Evolutionary conservation across 2,329 filamentous ascomycete species (phyloP), one percentile per base, ranked within the genome.

Genomic region (Nemania serpens): DNA sequence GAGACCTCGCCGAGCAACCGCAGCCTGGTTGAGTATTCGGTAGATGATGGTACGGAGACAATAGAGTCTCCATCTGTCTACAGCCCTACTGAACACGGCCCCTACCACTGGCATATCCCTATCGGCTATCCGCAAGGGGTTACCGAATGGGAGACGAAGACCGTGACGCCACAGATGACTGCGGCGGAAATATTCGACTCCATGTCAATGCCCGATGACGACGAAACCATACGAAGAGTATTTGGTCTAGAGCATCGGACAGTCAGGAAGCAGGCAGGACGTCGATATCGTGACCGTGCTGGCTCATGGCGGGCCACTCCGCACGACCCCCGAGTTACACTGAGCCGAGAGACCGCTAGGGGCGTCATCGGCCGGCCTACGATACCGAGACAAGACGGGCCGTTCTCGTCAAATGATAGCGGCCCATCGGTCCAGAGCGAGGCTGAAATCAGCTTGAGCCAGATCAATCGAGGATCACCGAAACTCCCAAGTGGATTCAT

Each of bases 301-400:
- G 79, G 80, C 4, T 73, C 81, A 3, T 82, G 77, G 76, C 74
- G 81, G 61, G 76, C 78, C 5, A 66, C 74, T 1, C 65, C 70
- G 18, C 72, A 68, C 55, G 79, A 80, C 58, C 76, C 78, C 0
- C 73, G 77, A 2, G 74, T 78, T 22, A 78, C 76, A 20, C 68
- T 80, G 22, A 80, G 75, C 56, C 73, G 75, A 12, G 77, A 79
- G 59, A 72, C 73, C 5, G 78, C 75, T 7, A 71, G 66, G 25
- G 76, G 77, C 9, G 69, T 75, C 5, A 71, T 76, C 18, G 73
- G 72, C 17, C 62, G 64, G 29, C 59, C 69, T 22, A 58, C 65
- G 42, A 50, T 58, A 29, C 59, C 47, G n/a, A 37, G 6, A 66
- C 46, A 55, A 68, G 56, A 18, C 71, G 61, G 25, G 61, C 56